Evolutionary conservation across 2,329 filamentous ascomycete genomes (phyloP).

Genomic region (Pestalotiopsis sp.): DNA sequence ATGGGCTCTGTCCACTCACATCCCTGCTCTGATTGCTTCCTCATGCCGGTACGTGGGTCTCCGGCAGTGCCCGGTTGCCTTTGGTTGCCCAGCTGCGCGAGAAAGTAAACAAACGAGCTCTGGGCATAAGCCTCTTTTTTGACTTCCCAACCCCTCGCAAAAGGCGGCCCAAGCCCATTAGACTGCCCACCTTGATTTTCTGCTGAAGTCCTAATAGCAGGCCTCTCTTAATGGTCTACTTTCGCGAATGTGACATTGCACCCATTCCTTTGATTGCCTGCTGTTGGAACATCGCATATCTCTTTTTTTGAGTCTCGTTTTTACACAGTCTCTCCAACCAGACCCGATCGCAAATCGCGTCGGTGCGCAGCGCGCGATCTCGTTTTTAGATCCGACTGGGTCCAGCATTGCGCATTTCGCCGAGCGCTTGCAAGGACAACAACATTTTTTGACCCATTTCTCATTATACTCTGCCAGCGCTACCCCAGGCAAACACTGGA

Average conservation of each 20-base stretch:
- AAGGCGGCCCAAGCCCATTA: not conserved
- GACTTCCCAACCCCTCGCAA: constrained; percentile 1
- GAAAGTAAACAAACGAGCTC: not conserved
- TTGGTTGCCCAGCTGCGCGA: not conserved
- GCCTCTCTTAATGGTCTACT: constrained; percentile 12
- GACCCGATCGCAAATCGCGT: not conserved
- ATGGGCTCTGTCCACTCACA: not conserved
- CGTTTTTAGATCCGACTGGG: constrained; percentile 1
- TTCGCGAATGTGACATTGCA: constrained; percentile 14
- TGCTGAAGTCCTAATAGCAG: not conserved
- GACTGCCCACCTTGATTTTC: not conserved
- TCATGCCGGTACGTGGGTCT: not conserved
- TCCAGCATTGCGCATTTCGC: not conserved
- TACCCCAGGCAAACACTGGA: not conserved
- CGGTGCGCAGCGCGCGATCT: constrained; percentile 8
- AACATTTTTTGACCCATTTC: constrained; percentile 3
- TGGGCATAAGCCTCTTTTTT: not conserved
- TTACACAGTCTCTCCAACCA: not conserved
- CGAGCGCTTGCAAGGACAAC: constrained; percentile 3
- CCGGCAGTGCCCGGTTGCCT: too few relatives aligned
- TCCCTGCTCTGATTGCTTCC: not conserved
- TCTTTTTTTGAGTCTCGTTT: not conserved
- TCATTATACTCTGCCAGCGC: constrained; percentile 2
- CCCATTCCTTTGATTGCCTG: not conserved
- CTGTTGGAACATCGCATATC: not conserved